Conservation (phyloP, 176 grass and related monocot genomes). For the Bothriochloa decipiens region DNA sequence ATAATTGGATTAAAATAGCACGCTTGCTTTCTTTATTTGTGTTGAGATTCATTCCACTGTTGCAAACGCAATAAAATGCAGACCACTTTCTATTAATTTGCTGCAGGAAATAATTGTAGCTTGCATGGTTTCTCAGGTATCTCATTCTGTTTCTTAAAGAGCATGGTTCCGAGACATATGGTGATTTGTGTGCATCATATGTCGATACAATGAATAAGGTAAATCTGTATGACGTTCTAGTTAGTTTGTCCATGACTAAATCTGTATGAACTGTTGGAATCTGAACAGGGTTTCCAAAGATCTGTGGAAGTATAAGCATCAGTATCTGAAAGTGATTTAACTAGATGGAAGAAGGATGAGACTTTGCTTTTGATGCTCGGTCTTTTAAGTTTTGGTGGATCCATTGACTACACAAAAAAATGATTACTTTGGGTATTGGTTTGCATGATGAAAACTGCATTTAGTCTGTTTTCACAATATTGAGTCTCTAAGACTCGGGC, state of each 20-base stretch:
- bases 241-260: slow-evolving; percentile 26
- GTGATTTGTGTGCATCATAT: slow-evolving; percentile 63
- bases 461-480: background rate
- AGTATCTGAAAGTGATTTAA: slow-evolving; percentile 12
- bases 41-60: background rate
- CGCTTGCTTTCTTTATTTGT: slow-evolving; percentile 13
- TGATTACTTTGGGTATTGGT: slow-evolving; percentile 2
- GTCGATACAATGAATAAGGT: slow-evolving; percentile 92
- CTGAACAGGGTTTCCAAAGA: background rate
- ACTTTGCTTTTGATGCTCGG: slow-evolving; percentile 4
- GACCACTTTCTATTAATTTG: slow-evolving; percentile 3
- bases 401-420: slow-evolving; percentile 3
- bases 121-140: slow-evolving; percentile 61
- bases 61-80: slow-evolving; percentile 21
- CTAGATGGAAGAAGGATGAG: slow-evolving; percentile 20
- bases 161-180: slow-evolving; percentile 69
- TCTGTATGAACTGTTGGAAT: background rate
- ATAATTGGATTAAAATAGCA: background rate
- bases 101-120: slow-evolving; percentile 27
- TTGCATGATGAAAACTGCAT: slow-evolving; percentile 18
- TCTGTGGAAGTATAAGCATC: background rate
- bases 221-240: slow-evolving; percentile 24
- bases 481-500: background rate
- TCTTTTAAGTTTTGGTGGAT: slow-evolving; percentile 12
- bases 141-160: slow-evolving; percentile 82